These are phyloP conservation scores for Mikania micrantha DNA, from an alignment of 129 eudicot species.

Conservation along the genomic window DNA sequence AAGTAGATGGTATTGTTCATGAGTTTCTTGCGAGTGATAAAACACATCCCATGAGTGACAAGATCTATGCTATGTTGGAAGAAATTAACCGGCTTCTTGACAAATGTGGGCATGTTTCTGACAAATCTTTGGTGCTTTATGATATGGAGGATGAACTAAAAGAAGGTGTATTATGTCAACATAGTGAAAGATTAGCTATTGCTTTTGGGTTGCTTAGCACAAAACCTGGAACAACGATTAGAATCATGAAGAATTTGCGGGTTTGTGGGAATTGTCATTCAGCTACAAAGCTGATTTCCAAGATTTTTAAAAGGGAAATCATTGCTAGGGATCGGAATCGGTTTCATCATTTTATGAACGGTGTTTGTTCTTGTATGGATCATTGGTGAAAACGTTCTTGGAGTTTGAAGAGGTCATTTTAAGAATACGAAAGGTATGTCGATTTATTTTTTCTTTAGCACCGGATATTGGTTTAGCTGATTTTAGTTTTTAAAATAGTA, in stretches of 20 bases:
- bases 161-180: constrained; percentile 12
- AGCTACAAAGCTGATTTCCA: constrained; percentile 23
- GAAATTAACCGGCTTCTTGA: constrained; percentile 20
- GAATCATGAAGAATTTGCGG: constrained; percentile 25
- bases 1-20: constrained; percentile 19
- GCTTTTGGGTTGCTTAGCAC: constrained; percentile 28
- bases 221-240: constrained; percentile 20
- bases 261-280: constrained; percentile 27
- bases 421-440: neutral
- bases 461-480: neutral
- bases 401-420: neutral
- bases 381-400: constrained; percentile 8
- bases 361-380: constrained; percentile 27
- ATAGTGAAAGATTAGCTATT: constrained; percentile 24
- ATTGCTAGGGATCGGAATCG: constrained; percentile 25
- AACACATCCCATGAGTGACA: constrained; percentile 24
- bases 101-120: neutral
- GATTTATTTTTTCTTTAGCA: neutral
- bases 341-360: constrained; percentile 24
- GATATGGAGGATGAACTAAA: constrained; percentile 19
- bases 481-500: neutral
- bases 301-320: constrained; percentile 15
- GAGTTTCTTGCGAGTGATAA: constrained; percentile 27
- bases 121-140: constrained; percentile 26
- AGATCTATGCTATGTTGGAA: constrained; percentile 25